Base-by-base conservation (phyloP, 2,329 filamentous ascomycete species). In the Fusarium cicatricum region DNA sequence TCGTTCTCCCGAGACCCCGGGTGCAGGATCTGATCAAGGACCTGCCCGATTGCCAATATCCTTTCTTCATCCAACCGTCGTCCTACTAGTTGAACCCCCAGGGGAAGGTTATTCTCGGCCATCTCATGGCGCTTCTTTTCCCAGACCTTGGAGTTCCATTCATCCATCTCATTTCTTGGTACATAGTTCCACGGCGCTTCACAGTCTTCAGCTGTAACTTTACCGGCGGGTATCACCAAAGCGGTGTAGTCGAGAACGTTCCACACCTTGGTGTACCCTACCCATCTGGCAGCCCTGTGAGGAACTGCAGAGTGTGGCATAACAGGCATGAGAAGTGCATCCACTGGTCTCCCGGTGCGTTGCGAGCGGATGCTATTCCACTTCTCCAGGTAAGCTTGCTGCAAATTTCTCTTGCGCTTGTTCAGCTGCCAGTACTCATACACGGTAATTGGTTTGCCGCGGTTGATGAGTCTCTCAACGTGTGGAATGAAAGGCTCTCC, bases 401-500 rank as follows among this genome's bases (percentile, higher is more conserved):
- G 69, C 0, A 70, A 41, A 1, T 72, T 74, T 21, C 77, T 52
- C 64, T 88, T 89, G 21, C 78, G 76, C 55, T 76, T 83, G 71
- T 88, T 89, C 7, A 90, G 76, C 62, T 88, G 85, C 87, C 86
- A 90, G 71, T 89, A 90, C 5, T 86, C 77, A 52, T 84, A 88
- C 0, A 88, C 84, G 0, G 83, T 86, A 12, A 88, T 83, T 1
- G 84, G 68, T 11, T 77, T 61, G 2, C 77, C 82, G 0, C 77
- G 75, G 45, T 83, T 82, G 12, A 88, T 70, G 6, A 89, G 75
- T 0, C 74, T 77, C 64, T 87, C 77, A 0, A 89, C 85, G 49
- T 86, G 82, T 0, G 82, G 80, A 4, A 88, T 79, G 34, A 79
- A 80, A 0, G 86, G 85, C 50, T 89, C 86, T 2, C 86, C 85